Evolutionary conservation across 1,139 yeast genomes (phyloP), one percentile per base, ranked within the genome.

Genomic region (Pichia sp.): DNA sequence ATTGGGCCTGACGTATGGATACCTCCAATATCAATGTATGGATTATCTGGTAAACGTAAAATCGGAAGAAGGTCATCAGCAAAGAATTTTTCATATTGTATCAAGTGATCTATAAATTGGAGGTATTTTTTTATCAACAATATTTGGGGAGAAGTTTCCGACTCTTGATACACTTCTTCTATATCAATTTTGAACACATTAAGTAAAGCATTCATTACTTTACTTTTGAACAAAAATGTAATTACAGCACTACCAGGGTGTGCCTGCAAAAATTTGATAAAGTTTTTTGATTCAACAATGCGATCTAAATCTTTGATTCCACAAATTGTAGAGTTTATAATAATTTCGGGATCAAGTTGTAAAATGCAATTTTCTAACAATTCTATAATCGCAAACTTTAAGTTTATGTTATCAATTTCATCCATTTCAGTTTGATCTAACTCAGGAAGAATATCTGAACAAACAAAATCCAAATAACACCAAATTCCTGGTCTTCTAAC

Each of bases 381-480:
- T 4, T 66, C 58, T 28, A 85, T 55, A 20, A 84, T 67, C 1
- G 72, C 68, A 4, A 61, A 50, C 52, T 83, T 89, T 17, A 88
- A 57, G 1, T 67, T 60, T 6, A 63, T 53, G 43, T 65, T 68
- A 26, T 74, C 77, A 0, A 60, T 60, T 5, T 41, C 43, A 1
- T 58, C 38, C 12, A 67, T 54, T 20, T 55, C 58, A 4, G 64
- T 48, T 8, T 63, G 52, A 3, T 66, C 42, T 3, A 74, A 53
- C 28, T 71, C 70, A 15, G 71, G 73, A 50, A 89, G 75, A 1
- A 86, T 75, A 34, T 82, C 84, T n/a, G 70, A 62, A 31, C 84
- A 59, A 21, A 86, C 58, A 52, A 75, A 86, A 45, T 85, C 93
- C 41, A 84, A 63, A 52, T 88, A 89, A 4, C 94, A 89, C 77